A percentile compares a stretch with the other conserved stretches of the same genome.
These are phyloP conservation scores for Hemisphaericaspora subhashii DNA, from an alignment of 1,139 yeast species.

Conservation along the genomic window DNA sequence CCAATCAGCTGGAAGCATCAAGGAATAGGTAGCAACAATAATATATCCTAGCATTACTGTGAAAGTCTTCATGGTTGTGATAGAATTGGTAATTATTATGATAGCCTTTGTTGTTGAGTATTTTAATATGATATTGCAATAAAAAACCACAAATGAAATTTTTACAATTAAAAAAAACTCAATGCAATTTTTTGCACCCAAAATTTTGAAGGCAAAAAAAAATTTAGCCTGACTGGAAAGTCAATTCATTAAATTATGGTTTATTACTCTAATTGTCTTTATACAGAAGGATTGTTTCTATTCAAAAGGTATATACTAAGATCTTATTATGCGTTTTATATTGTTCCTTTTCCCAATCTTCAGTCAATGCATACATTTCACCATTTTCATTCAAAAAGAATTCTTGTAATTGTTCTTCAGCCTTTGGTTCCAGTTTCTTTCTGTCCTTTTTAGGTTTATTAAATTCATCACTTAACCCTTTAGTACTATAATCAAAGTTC, in stretches of 20 bases:
- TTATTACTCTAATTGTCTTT: background rate
- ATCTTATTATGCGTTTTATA: slow-evolving; percentile 30
- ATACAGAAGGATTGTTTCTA: no score
- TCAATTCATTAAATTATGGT: no score
- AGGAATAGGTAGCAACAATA: background rate
- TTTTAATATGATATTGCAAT: background rate
- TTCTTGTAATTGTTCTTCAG: slow-evolving; percentile 24
- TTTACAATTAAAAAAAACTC: background rate
- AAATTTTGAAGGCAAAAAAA: background rate
- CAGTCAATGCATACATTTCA: slow-evolving; percentile 35
- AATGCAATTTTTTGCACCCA: background rate
- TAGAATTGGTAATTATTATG: background rate
- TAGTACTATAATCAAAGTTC: slow-evolving; percentile 31
- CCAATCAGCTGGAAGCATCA: slow-evolving; percentile 15
- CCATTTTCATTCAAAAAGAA: slow-evolving; percentile 35
- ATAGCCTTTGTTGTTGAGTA: background rate
- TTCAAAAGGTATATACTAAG: slow-evolving; percentile 34
- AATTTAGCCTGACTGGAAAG: no score
- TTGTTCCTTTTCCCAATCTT: slow-evolving; percentile 21
- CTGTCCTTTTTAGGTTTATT: slow-evolving; percentile 2
- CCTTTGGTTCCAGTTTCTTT: slow-evolving; percentile 6
- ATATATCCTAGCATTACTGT: background rate
- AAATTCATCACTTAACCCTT: slow-evolving; percentile 11
- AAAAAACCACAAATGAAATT: background rate
- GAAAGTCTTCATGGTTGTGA: background rate